Conservation (phyloP, 1,139 yeast genomes). For the Geotrichum fermentans region DNA sequence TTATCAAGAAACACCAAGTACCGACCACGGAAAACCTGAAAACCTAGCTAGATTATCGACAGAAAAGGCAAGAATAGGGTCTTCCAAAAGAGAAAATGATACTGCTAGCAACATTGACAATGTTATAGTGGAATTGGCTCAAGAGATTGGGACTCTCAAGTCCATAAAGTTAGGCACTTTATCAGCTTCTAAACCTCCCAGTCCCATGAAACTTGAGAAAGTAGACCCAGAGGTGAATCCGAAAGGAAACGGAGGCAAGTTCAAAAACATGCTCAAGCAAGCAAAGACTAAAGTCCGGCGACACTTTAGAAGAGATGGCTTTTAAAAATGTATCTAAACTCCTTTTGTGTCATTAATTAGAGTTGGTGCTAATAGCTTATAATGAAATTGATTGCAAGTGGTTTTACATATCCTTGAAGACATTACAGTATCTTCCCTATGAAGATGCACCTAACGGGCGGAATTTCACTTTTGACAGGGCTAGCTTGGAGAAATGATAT, state of each 20-base stretch:
- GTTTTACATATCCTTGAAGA: too few relatives aligned
- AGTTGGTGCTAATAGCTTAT: too few relatives aligned
- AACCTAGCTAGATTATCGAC: neutral
- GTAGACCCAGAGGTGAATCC: neutral
- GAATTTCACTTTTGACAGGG: too few relatives aligned
- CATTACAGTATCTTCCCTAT: too few relatives aligned
- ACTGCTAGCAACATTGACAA: conserved; percentile 3
- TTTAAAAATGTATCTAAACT: too few relatives aligned
- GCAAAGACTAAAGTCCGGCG: conserved; percentile 9
- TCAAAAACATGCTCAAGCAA: conserved; percentile 12
- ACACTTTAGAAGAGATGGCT: too few relatives aligned
- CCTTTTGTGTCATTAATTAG: too few relatives aligned
- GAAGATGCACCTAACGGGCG: too few relatives aligned
- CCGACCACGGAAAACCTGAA: neutral
- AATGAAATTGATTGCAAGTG: too few relatives aligned
- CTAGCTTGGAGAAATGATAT: too few relatives aligned
- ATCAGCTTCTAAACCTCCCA: too few relatives aligned
- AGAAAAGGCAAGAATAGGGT: neutral
- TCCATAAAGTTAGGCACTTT: conserved; percentile 7
- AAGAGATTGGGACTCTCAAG: conserved; percentile 13
- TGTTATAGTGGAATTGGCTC: conserved; percentile 15
- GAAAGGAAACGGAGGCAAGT: conserved; percentile 5
- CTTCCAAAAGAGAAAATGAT: neutral
- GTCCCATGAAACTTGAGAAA: neutral
- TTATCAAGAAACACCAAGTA: neutral